Percentiles rank a stretch among this genome's conserved stretches.
Conservation (phyloP, 257 asterid species). For the Cinchona pubescens region DNA sequence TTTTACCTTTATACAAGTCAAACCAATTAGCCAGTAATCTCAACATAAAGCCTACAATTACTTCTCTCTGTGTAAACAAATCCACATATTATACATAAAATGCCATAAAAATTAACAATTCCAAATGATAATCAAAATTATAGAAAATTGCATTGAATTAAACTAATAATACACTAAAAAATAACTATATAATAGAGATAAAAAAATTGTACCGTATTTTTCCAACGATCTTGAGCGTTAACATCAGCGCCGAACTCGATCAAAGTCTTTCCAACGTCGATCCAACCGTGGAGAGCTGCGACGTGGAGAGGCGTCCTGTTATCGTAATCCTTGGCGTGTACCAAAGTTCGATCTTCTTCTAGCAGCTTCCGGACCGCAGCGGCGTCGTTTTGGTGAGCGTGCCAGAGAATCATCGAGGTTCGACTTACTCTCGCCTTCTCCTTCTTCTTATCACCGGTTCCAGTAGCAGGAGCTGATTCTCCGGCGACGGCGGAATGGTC, state of each 20-base stretch:
- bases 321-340: constrained; percentile 86
- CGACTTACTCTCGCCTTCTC: constrained; percentile 81
- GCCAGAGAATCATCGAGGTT: constrained; percentile 86
- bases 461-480: constrained; percentile 28
- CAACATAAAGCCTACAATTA: neutral
- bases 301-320: constrained; percentile 92
- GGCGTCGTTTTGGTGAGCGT: constrained; percentile 89
- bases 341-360: constrained; percentile 76
- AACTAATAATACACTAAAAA: neutral
- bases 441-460: constrained; percentile 53
- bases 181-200: neutral
- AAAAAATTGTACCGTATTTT: constrained; percentile 64
- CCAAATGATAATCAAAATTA: neutral
- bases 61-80: neutral
- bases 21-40: neutral
- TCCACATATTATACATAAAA: neutral
- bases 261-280: constrained; percentile 74
- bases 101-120: neutral
- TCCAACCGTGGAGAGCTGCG: constrained; percentile 94
- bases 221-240: constrained; percentile 99
- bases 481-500: constrained; percentile 53
- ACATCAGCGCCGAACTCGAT: constrained; percentile 75
- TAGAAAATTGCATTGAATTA: neutral
- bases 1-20: neutral
- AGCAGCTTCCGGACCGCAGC: constrained; percentile 73